A percentile compares a stretch with the other conserved stretches of the same genome.
phyloP scores from a whole-genome alignment of 164 flowering plant genomes.

The Taxillus chinensis region DNA sequence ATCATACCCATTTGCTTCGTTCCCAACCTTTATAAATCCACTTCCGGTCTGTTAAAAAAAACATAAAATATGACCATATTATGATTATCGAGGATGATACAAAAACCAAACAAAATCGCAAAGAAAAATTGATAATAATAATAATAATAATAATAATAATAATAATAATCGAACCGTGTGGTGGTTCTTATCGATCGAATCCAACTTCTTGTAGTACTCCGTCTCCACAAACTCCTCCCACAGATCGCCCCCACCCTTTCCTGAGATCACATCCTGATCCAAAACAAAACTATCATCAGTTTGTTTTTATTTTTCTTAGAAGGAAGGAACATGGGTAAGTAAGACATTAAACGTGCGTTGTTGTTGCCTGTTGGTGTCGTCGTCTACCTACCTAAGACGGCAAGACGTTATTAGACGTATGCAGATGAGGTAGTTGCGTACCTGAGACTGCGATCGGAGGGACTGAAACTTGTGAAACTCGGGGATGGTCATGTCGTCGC shows the following conservation, averaged over 20 bases:
- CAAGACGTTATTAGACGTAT: neutral
- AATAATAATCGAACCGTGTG: constrained; percentile 34
- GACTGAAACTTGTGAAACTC: constrained; percentile 37
- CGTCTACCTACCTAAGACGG: no score
- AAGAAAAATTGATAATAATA: neutral
- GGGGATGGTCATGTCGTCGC: constrained; percentile 19
- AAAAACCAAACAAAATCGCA: neutral
- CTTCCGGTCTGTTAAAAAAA: constrained; percentile 39
- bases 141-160: neutral
- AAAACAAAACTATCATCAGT: neutral
- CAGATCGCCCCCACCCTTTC: constrained; percentile 9
- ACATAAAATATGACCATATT: neutral
- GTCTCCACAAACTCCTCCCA: constrained; percentile 68
- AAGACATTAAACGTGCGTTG: no score
- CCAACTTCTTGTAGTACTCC: constrained; percentile 48
- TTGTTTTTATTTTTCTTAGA: no score
- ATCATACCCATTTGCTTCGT: constrained; percentile 14
- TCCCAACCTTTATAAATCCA: constrained; percentile 41
- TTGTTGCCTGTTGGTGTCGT: no score
- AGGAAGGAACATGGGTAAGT: no score
- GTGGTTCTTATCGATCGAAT: constrained; percentile 53
- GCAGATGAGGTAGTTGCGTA: neutral
- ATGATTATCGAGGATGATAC: neutral
- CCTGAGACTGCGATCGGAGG: constrained; percentile 36
- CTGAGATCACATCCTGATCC: constrained; percentile 13